phyloP scores from a whole-genome alignment of 768 basidiomycete species.

The Pleurotus salmoneostramineus region DNA sequence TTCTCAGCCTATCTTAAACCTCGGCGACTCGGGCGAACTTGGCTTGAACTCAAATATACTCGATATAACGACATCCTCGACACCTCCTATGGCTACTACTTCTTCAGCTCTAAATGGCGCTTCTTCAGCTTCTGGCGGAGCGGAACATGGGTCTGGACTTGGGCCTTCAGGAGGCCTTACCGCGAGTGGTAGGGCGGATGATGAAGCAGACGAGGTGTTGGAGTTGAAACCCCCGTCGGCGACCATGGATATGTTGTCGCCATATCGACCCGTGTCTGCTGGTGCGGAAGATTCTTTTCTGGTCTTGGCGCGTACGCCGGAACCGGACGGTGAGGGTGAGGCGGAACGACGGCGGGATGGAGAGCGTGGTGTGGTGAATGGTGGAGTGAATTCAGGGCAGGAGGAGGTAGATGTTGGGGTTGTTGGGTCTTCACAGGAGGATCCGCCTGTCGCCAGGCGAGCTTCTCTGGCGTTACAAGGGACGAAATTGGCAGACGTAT shows the following conservation, averaged over 20 bases:
- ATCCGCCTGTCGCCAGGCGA: neutral
- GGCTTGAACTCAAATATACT: neutral
- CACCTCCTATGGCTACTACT: neutral
- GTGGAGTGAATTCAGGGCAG: conserved; percentile 7
- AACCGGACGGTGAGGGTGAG: neutral
- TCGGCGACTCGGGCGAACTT: neutral
- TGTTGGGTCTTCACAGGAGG: conserved; percentile 5
- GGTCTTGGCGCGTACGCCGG: conserved; percentile 1
- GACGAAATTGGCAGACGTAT: neutral
- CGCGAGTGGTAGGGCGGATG: no score
- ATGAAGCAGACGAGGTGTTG: no score
- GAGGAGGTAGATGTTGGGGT: conserved; percentile 13
- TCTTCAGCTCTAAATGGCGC: neutral
- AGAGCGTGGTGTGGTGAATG: conserved; percentile 10
- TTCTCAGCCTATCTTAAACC: neutral
- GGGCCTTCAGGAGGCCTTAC: no score
- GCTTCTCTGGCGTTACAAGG: conserved; percentile 7
- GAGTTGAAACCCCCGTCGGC: no score
- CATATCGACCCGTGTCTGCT: neutral
- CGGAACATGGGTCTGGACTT: neutral
- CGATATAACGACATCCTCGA: neutral
- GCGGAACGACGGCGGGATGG: neutral
- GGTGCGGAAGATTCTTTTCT: conserved; percentile 2
- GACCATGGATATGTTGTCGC: no score
- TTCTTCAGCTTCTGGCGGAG: neutral